phyloP scores from a whole-genome alignment of 2,329 filamentous ascomycete species.

The Hirsutella minnesotensis region DNA sequence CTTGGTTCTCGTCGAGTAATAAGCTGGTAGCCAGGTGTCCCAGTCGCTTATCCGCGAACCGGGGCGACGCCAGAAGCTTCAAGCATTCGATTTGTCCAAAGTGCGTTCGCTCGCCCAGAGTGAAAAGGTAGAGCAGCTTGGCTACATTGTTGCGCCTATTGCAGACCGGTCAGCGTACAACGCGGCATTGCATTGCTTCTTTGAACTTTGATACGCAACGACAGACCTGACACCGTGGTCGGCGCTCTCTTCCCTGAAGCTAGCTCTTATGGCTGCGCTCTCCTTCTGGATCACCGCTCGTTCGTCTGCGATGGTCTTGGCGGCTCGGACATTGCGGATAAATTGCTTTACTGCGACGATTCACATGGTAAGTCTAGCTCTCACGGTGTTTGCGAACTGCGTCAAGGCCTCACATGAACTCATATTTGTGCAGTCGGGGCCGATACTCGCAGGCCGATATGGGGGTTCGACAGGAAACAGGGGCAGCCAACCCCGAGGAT shows the following conservation, averaged over 20 bases:
- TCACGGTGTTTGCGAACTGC: not conserved
- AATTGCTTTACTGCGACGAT: slow-evolving; percentile 99
- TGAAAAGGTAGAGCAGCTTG: slow-evolving; percentile 96
- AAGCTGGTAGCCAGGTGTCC: slow-evolving; percentile 95
- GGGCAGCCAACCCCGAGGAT: not conserved
- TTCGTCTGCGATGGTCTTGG: slow-evolving; percentile 98
- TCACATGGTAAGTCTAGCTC: not conserved
- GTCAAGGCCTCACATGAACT: slow-evolving; percentile 23
- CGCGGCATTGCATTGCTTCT: not conserved
- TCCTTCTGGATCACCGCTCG: slow-evolving; percentile 97
- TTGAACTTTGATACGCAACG: too few relatives aligned
- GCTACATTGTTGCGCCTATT: slow-evolving; percentile 93
- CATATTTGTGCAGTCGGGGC: slow-evolving; percentile 13
- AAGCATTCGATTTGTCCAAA: slow-evolving; percentile 99
- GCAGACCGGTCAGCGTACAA: not conserved
- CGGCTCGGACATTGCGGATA: slow-evolving; percentile 95
- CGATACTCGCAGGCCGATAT: too few relatives aligned
- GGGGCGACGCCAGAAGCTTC: slow-evolving; percentile 89
- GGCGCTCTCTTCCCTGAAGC: slow-evolving; percentile 92
- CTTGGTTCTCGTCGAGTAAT: slow-evolving; percentile 93
- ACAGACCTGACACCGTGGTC: slow-evolving; percentile 79
- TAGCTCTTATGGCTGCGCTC: slow-evolving; percentile 92
- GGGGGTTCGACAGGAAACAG: not conserved
- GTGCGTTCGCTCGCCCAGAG: slow-evolving; percentile 90
- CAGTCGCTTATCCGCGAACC: slow-evolving; percentile 93